These are phyloP conservation scores for Verticillium alfalfae DNA, from an alignment of 2,329 filamentous ascomycete genomes.

Conservation along the genomic window DNA sequence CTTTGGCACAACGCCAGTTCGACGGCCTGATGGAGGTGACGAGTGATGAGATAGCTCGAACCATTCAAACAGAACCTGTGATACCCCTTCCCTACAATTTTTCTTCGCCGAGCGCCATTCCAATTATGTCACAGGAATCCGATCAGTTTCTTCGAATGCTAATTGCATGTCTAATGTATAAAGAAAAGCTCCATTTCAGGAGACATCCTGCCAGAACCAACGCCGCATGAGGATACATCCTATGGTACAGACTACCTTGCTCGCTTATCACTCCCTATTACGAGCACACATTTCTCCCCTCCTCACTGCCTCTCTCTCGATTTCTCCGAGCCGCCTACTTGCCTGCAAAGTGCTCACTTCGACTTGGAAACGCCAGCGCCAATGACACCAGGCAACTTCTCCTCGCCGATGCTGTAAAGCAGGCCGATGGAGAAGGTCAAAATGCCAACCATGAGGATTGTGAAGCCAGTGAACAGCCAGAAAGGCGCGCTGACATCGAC, in stretches of 20 bases:
- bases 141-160: background rate
- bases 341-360: constrained; percentile 37
- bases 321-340: background rate
- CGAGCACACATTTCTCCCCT: constrained; percentile 7
- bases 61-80: background rate
- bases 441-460: constrained; percentile 61
- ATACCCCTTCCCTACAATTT: background rate
- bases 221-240: constrained; percentile 18
- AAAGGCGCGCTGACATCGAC: constrained; percentile 84
- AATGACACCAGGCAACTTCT: constrained; percentile 89
- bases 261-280: constrained; percentile 8
- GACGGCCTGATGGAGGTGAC: constrained; percentile 21
- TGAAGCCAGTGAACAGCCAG: constrained; percentile 77
- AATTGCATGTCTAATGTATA: constrained; percentile 12
- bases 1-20: constrained; percentile 36
- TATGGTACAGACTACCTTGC: constrained; percentile 18
- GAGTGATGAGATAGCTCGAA: constrained; percentile 8
- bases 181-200: constrained; percentile 12
- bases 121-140: background rate
- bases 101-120: background rate
- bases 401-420: constrained; percentile 76
- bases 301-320: constrained; percentile 1
- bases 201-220: constrained; percentile 16
- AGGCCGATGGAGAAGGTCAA: constrained; percentile 69
- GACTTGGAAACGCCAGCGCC: constrained; percentile 84